Evolutionary conservation across 164 flowering plant genomes (phyloP), one percentile per base, ranked within the genome.

Genomic region (Paratinospora sagittata): DNA sequence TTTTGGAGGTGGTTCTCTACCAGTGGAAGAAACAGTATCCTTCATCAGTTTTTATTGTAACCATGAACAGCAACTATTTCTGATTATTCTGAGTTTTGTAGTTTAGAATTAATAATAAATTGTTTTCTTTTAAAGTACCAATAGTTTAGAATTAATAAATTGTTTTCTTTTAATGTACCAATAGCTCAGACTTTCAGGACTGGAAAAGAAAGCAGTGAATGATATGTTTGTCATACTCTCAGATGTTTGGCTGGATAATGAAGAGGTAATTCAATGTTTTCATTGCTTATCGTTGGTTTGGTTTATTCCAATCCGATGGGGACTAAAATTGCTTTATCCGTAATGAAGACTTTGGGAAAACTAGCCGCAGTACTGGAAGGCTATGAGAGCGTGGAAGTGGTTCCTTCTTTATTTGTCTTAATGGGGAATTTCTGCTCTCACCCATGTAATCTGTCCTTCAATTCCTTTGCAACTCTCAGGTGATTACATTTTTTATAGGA

Each of bases 341-440:
- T 88, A 78, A 89, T 78, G 85, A 88, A 95, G 99, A 86, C 87
- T 74, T 82, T 96, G 89, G 83, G 43, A 80, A 96, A 91, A 83
- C 84, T 93, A 62, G 86, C 84, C 73, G 83, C 81, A 21, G 90
- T 96, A 74, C 84, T 96, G 63, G 80, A 85, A 83, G 98, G 89
- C 68, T 96, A 90, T 80, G 98, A 92, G 76, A 84, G 76, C 75
- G 87, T 80, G 72, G 93, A 88, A 70, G 93, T 92, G 72, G 98
- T 95, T 76, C 99, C 99, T 62, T 95, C 97, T 70, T 79, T 95
- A 45, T 95, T 95, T 81, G 94, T 95, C 68, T 82, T 96, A 72
- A 93, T 93, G 99, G 98, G 98, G 33, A 93, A 93, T 75, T 96
- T 96, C 79, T 90, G 92, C 70, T 93, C 98, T 75, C 89, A 70